Evolutionary conservation across 352 stramenopile species (phyloP), one percentile per base, ranked within the genome.

Genomic region (Globisporangium radiosum): DNA sequence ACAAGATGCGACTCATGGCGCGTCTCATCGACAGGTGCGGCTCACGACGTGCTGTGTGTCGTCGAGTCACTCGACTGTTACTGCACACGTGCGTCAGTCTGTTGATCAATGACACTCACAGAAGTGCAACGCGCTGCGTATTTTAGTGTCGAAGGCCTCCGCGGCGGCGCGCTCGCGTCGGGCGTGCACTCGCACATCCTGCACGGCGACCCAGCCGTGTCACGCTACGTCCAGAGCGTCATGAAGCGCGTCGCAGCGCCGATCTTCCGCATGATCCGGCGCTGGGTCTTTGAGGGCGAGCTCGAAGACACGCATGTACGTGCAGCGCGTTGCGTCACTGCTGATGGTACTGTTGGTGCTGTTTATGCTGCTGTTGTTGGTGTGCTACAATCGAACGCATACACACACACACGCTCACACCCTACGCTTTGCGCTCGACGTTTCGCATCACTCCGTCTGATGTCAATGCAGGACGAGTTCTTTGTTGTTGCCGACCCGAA

Each of bases 111-210:
- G 45, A 36, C 5, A 50, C 42, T 45, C 42, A 50, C 45, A 33
- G 13, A 33, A 36, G 5, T 50, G 45, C 45, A 2, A 15, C 10
- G 40, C 8, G 8, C 11, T 44, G 40, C 40, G 11, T 44, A 44
- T 57, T 5, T 8, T 43, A 91, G 85, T 68, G 85, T 92, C 15
- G 83, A 95, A 61, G 83, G 83, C 6, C 71, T 93, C 61, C 70
- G 78, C 38, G 94, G 94, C 40, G 94, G 94, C 17, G 88, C 91
- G 3, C 63, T 98, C 36, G 87, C 85, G 5, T 97, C 90, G 8
- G 85, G 82, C 15, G 76, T 98, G 54, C 81, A 98, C 63, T 89
- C 81, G n/a, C 88, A 97, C 66, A 76, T 94, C 13, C 67, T 95
- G 19, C 91, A 98, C 40, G 94, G 94, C 15, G 93, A 98, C 62